Evolutionary conservation across 2,329 filamentous ascomycete genomes (phyloP), one percentile per base, ranked within the genome.

Genomic region (Aspergillus cejpii): DNA sequence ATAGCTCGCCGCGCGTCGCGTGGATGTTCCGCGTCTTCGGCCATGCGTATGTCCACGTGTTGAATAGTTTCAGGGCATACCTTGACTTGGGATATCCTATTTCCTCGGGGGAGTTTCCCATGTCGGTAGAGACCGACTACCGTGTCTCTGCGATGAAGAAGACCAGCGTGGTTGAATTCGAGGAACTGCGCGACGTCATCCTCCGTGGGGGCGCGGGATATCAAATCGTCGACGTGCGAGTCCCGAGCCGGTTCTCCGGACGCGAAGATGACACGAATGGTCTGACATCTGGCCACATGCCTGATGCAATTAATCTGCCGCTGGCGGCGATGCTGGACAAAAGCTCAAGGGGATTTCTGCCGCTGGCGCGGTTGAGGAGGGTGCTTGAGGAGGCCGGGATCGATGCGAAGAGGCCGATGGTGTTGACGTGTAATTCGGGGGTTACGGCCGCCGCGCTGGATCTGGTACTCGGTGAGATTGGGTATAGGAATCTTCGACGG

Each of bases 391-490:
- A 19, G 2, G 50, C 48, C 7, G 58, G 60, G 0, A 49, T 61
- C 0, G 19, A 52, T 8, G 39, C 37, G 2, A 34, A 5, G 6
- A 14, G 15, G 6, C 54, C 54, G 0, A 39, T 51, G 2, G 48
- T 63, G 10, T 14, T 62, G 43, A 60, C 54, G 6, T 63, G 60
- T 21, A 63, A 63, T 36, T 62, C 60, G 1, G 60, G 60, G 0
- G 57, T 61, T 1, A 63, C 60, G 21, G 60, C 60, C 4, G 50
- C 60, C 1, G 55, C 54, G 8, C 27, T 63, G 20, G 58, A 58
- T 37, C 26, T 62, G 37, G 58, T 55, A 0, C 39, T 62, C 39
- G 21, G 43, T 12, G 37, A 47, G 28, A 48, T 51, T 11, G 58
- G 58, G 0, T 55, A 54, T 17, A 28, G 19, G 8, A 55, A 50